Conservation (phyloP, 2,329 filamentous ascomycete genomes). For the Cladosporium sp. region DNA sequence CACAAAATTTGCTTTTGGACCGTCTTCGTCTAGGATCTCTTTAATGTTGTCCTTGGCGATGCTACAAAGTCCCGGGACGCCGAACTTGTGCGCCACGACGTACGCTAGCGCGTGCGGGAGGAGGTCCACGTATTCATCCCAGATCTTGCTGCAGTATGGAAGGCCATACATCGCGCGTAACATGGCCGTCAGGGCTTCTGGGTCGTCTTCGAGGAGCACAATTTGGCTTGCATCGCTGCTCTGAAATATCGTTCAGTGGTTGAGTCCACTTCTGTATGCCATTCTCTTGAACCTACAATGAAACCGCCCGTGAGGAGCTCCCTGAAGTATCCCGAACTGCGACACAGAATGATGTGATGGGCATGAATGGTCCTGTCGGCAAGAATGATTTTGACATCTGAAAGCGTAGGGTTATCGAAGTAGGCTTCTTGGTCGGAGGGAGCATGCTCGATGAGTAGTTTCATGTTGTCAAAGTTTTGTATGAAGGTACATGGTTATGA, state of each 20-base stretch:
- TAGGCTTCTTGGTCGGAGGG: too few species aligned
- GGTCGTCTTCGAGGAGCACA: not conserved
- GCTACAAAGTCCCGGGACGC: too few species aligned
- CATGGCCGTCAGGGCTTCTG: not conserved
- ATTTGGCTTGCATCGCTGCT: not conserved
- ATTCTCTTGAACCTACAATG: too few species aligned
- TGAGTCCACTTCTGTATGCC: too few species aligned
- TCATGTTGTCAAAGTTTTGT: too few species aligned
- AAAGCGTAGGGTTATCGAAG: not conserved
- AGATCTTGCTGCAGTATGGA: not conserved
- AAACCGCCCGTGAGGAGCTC: not conserved
- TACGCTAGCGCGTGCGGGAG: not conserved
- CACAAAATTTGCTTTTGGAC: too few species aligned
- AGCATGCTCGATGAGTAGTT: too few species aligned
- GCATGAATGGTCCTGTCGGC: not conserved
- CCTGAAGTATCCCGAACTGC: not conserved
- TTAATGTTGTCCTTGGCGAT: too few species aligned
- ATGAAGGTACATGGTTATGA: too few species aligned
- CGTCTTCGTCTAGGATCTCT: too few species aligned
- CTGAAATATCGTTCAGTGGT: too few species aligned
- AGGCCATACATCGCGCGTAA: not conserved
- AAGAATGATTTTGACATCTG: not conserved
- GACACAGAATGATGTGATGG: not conserved
- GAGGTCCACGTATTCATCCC: not conserved
- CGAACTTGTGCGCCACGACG: constrained; percentile 1